Percentiles rank a stretch among this genome's conserved stretches.
phyloP scores from a whole-genome alignment of 331 rosid genomes.

The Erythrophleum ivorense region DNA sequence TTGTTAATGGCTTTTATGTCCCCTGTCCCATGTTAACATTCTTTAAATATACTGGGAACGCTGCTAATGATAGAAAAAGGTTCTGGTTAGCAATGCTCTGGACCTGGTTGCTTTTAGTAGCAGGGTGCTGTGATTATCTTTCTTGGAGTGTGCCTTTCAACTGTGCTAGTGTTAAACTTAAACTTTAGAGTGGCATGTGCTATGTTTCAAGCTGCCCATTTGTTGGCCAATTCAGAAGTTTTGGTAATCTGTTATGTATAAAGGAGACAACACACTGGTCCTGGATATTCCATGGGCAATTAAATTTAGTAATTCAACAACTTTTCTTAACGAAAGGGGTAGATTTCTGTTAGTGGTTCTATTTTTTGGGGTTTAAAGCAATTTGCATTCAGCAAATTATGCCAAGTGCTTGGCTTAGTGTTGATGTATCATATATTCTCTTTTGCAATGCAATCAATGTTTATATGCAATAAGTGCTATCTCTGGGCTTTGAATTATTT shows the following conservation, averaged over 20 bases:
- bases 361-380: not conserved
- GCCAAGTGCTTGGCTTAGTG: not conserved
- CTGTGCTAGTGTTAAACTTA: not conserved
- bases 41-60: not conserved
- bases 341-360: not conserved
- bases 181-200: conserved; percentile 18
- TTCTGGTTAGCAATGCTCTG: not conserved
- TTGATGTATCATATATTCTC: conserved; percentile 2
- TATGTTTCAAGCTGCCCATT: not conserved
- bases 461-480: not conserved
- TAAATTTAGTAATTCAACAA: not conserved
- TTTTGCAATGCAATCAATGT: conserved; percentile 10
- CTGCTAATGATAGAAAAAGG: not conserved
- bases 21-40: not conserved
- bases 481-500: not conserved
- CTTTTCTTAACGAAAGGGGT: not conserved
- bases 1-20: conserved; percentile 20
- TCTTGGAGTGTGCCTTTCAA: not conserved
- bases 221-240: not conserved
- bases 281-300: not conserved
- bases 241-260: not conserved
- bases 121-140: not conserved
- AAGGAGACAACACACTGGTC: not conserved
- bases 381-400: conserved; percentile 13
- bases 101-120: not conserved